Evolutionary conservation across 2,329 filamentous ascomycete species (phyloP), one percentile per base, ranked within the genome.

Genomic region (Ceratocystiopsis minuta): DNA sequence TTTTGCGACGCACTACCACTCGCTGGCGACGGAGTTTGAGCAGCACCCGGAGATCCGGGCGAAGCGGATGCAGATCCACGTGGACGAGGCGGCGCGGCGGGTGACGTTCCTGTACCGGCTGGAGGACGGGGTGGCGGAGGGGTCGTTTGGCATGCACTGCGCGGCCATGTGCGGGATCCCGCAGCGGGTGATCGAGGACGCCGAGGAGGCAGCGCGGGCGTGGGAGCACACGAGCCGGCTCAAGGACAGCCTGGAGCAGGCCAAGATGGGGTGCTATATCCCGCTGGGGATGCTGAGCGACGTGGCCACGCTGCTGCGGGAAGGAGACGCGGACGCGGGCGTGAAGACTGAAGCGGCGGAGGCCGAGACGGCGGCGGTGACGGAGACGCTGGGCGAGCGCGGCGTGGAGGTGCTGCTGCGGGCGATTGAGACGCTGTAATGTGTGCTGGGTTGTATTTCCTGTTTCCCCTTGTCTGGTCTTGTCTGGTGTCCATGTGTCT

Each of bases 101-200:
- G 78, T 98, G n/a, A 95, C 88, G 0, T 98, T 98, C 62, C 58
- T 98, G 43, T 98, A 98, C 64, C 87, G 84, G 54, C 72, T 98
- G 0, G 90, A 96, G 59, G 74, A 84, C 14, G 90, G 90, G 2
- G 85, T 96, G 11, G 90, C 90, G 0, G 87, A 96, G 59, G 90
- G 90, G 15, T 93, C 84, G 54, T 98, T 96, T 54, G 90, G 90
- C 52, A 98, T 98, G 90, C 90, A 98, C 59, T 98, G 90, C 56
- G 90, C 90, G 1, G 80, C 85, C 46, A 98, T 98, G 90, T 98
- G 90, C 53, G 90, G 90, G 1, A 96, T 98, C 48, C 75, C 85
- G 0, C 66, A 67, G 37, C 78, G 78, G 43, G 77, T 98, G 15
- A 85, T 98, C 47, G 78, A 87, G 54, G 66, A 80, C 17, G 90